Conservation (phyloP, 2,329 filamentous ascomycete species). For the Helotiales sp. region DNA sequence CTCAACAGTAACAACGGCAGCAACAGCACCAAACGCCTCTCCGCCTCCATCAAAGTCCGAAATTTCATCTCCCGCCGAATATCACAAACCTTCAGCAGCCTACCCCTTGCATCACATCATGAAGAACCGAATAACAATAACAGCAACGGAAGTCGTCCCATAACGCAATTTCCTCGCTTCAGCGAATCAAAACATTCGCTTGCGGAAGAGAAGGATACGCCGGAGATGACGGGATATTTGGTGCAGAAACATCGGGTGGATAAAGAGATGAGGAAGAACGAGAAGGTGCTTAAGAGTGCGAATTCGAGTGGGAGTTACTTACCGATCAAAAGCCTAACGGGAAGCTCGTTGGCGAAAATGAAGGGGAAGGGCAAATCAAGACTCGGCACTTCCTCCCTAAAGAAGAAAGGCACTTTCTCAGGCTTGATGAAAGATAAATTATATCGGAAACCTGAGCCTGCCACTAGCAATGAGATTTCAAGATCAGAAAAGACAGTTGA, state of each 20-base stretch:
- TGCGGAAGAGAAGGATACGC: neutral
- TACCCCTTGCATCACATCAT: neutral
- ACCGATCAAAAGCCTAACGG: neutral
- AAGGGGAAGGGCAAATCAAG: no score
- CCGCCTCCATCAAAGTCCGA: slow-evolving; percentile 5
- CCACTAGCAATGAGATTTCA: neutral
- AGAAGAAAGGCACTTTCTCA: slow-evolving; percentile 12
- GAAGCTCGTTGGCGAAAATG: neutral
- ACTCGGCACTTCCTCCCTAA: no score
- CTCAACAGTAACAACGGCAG: no score
- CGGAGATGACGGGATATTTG: neutral
- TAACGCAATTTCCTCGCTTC: neutral
- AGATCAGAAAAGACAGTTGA: neutral
- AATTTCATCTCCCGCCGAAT: slow-evolving; percentile 10
- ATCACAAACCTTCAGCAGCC: neutral
- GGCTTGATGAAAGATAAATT: slow-evolving; percentile 12
- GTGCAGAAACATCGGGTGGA: neutral
- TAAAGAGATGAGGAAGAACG: neutral
- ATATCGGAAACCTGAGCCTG: neutral
- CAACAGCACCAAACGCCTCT: neutral
- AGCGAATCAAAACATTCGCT: neutral
- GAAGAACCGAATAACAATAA: neutral
- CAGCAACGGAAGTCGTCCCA: neutral
- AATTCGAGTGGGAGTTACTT: slow-evolving; percentile 10
- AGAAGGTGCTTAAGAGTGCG: neutral